A percentile compares a stretch with the other conserved stretches of the same genome.
phyloP scores from a whole-genome alignment of 495 filamentous ascomycete species.

The Jackrogersella multiformis region DNA sequence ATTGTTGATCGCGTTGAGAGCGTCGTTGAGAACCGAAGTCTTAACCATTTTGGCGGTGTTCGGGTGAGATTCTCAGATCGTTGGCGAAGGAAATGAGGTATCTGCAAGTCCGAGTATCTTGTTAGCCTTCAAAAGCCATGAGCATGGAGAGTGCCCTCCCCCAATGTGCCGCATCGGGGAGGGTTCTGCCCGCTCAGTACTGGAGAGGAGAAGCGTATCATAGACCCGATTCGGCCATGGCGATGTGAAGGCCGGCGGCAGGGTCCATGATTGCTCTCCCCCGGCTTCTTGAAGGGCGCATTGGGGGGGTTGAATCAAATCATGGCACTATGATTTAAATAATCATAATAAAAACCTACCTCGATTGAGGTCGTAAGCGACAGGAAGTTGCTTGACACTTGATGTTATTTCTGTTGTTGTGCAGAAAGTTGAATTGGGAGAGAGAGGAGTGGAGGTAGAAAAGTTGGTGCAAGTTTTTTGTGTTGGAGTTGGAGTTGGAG shows the following conservation, averaged over 20 bases:
- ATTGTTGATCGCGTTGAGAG: conserved; percentile 99
- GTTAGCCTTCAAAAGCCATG: conserved; percentile 86
- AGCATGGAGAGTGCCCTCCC: conserved; percentile 94
- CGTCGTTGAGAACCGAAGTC: conserved; percentile 98
- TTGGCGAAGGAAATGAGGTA: conserved; percentile 73
- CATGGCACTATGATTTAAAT: conserved; percentile 45
- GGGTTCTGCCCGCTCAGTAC: conserved; percentile 94
- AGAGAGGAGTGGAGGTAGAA: conserved; percentile 10
- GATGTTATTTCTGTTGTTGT: conserved; percentile 15
- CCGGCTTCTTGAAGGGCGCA: conserved; percentile 58
- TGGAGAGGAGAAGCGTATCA: conserved; percentile 80
- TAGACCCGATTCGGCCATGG: conserved; percentile 32
- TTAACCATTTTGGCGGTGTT: conserved; percentile 89
- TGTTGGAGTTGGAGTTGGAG: too few relatives aligned
- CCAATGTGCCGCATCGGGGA: conserved; percentile 57
- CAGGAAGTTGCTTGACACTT: conserved; percentile 28
- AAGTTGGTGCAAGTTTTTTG: background rate
- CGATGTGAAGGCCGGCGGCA: conserved; percentile 34
- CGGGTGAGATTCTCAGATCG: conserved; percentile 80
- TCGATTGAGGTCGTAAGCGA: conserved; percentile 44
- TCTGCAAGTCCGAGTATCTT: conserved; percentile 60
- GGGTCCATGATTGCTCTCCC: conserved; percentile 58
- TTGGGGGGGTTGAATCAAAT: conserved; percentile 43
- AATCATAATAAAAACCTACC: conserved; percentile 56
- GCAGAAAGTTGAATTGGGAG: conserved; percentile 20